A percentile compares a stretch with the other conserved stretches of the same genome.
These are phyloP conservation scores for Chaetoscypha palmicola DNA, from an alignment of 2,329 filamentous ascomycete species.

Conservation along the genomic window DNA sequence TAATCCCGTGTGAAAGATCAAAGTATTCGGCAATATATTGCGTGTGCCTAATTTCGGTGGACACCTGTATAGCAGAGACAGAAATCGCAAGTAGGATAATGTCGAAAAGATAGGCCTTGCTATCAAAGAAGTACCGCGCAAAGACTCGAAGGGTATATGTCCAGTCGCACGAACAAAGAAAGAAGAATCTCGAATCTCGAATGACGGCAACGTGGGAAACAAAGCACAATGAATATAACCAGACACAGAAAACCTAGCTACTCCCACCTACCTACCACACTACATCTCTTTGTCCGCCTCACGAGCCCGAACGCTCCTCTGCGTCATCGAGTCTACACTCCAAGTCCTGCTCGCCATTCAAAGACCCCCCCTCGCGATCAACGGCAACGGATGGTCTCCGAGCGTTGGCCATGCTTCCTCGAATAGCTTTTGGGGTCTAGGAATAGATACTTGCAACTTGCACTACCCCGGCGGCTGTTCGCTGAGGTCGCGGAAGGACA, in stretches of 20 bases:
- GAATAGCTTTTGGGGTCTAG: constrained; percentile 22
- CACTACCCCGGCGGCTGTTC: constrained; percentile 16
- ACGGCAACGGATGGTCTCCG: no score
- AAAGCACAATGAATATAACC: constrained; percentile 6
- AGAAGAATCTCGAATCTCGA: constrained; percentile 1
- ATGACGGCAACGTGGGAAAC: constrained; percentile 13
- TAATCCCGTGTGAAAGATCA: neutral
- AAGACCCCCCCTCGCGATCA: no score
- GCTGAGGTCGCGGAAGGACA: constrained; percentile 16
- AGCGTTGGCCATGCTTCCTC: constrained; percentile 22
- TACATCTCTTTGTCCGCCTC: neutral
- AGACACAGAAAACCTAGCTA: neutral
- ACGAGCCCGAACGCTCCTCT: no score
- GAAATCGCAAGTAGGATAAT: no score
- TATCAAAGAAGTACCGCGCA: neutral
- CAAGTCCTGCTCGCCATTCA: no score
- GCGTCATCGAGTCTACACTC: no score
- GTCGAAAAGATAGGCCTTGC: no score
- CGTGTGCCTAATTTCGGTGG: no score
- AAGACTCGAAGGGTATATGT: no score
- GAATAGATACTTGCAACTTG: constrained; percentile 9
- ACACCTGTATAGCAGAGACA: no score
- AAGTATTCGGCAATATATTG: neutral
- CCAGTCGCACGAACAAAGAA: constrained; percentile 23
- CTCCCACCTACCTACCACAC: neutral